These are phyloP conservation scores for Sporothrix mexicana DNA, from an alignment of 2,329 filamentous ascomycete species.

Conservation along the genomic window DNA sequence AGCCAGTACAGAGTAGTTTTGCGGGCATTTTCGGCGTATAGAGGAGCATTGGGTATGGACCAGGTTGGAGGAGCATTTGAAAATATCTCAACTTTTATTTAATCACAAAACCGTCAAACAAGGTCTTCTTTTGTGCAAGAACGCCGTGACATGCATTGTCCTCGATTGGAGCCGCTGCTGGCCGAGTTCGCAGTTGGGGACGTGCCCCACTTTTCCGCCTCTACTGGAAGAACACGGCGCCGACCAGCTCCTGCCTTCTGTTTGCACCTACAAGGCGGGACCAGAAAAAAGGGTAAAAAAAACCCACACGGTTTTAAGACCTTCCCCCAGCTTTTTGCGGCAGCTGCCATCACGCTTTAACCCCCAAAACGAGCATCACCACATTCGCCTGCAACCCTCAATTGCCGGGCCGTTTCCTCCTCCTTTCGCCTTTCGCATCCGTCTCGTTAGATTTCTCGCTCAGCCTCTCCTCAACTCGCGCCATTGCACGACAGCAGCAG, in stretches of 20 bases:
- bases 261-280: slow-evolving; percentile 8
- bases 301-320: slow-evolving; percentile 31
- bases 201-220: slow-evolving; percentile 26
- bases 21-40: slow-evolving; percentile 6
- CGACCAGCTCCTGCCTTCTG: slow-evolving; percentile 32
- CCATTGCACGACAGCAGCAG: background rate
- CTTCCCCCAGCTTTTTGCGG: slow-evolving; percentile 11
- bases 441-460: background rate
- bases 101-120: background rate
- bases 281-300: slow-evolving; percentile 24
- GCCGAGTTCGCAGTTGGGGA: background rate
- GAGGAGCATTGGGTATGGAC: background rate
- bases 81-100: slow-evolving; percentile 29
- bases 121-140: background rate
- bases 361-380: slow-evolving; percentile 20
- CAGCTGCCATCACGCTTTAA: slow-evolving; percentile 2
- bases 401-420: background rate
- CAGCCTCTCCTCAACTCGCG: background rate
- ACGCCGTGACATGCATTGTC: background rate
- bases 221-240: slow-evolving; percentile 37
- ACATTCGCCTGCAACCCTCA: background rate
- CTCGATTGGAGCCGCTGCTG: background rate
- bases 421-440: background rate
- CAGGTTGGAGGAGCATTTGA: background rate
- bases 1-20: background rate